Conservation (phyloP, 2,329 filamentous ascomycete species). For the Blumeriella jaapii region DNA sequence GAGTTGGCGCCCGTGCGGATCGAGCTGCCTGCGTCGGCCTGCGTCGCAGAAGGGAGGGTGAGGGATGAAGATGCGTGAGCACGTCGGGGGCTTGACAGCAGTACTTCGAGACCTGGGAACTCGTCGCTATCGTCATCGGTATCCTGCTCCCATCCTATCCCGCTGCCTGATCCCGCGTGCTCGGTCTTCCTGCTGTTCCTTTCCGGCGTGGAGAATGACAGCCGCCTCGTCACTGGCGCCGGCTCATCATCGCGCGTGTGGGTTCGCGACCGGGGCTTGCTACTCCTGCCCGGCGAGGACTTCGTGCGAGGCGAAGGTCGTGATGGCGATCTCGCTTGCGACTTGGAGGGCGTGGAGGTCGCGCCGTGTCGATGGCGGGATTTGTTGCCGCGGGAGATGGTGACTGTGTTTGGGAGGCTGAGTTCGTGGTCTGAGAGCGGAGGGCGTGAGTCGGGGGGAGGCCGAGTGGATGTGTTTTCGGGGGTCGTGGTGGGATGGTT, state of each 20-base stretch:
- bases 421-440: conserved; percentile 1
- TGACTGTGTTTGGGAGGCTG: conserved; percentile 6
- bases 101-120: not conserved
- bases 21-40: no score
- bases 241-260: not conserved
- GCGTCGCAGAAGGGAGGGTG: no score
- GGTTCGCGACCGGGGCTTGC: not conserved
- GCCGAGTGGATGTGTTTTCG: conserved; percentile 2
- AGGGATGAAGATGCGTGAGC: no score
- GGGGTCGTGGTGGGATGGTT: conserved; percentile 1
- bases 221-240: conserved; percentile 2
- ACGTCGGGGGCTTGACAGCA: conserved; percentile 1
- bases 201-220: not conserved
- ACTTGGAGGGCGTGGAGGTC: conserved; percentile 4
- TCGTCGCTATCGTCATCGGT: not conserved
- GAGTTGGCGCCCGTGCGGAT: not conserved
- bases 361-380: not conserved
- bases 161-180: not conserved
- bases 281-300: conserved; percentile 5
- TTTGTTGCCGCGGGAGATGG: conserved; percentile 6
- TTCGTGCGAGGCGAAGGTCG: conserved; percentile 8
- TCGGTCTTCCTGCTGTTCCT: not conserved
- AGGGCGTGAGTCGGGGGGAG: conserved; percentile 5
- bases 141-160: no score
- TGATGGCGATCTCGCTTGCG: not conserved